Evolutionary conservation across 306 rosid genomes (phyloP).

Genomic region (Prosopis cineraria): DNA sequence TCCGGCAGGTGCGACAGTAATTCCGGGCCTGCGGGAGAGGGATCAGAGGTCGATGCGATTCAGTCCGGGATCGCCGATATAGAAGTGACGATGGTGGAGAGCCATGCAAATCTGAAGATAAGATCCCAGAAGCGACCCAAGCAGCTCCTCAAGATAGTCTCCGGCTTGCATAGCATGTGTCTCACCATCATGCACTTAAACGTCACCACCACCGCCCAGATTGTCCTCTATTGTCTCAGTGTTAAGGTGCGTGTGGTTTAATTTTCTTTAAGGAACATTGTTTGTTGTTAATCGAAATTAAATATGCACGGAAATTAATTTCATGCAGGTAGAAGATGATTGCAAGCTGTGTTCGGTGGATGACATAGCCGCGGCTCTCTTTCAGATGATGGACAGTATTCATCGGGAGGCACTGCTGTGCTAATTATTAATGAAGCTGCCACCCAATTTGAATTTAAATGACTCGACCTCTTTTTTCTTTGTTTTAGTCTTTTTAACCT

Average conservation of each 20-base stretch:
- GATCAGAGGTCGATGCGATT: conserved; percentile 28
- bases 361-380: conserved; percentile 82
- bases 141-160: conserved; percentile 72
- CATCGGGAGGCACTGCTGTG: conserved; percentile 66
- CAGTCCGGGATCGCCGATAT: conserved; percentile 62
- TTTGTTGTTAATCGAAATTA: too few relatives aligned
- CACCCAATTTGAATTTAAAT: conserved; percentile 31
- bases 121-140: conserved; percentile 70
- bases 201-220: conserved; percentile 60
- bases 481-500: not conserved
- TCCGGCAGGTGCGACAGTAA: conserved; percentile 27
- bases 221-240: conserved; percentile 72
- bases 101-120: conserved; percentile 86
- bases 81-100: conserved; percentile 92
- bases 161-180: conserved; percentile 64
- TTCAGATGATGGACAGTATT: conserved; percentile 70
- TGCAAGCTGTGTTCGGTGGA: conserved; percentile 84
- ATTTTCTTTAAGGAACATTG: too few relatives aligned
- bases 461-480: not conserved
- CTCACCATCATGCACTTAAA: conserved; percentile 87
- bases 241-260: conserved; percentile 68
- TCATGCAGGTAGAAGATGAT: conserved; percentile 79
- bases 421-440: conserved; percentile 27
- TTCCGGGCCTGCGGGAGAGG: conserved; percentile 36
- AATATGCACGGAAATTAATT: not conserved